Evolutionary conservation across 495 filamentous ascomycete species (phyloP).

Genomic region (Echria macrotheca): DNA sequence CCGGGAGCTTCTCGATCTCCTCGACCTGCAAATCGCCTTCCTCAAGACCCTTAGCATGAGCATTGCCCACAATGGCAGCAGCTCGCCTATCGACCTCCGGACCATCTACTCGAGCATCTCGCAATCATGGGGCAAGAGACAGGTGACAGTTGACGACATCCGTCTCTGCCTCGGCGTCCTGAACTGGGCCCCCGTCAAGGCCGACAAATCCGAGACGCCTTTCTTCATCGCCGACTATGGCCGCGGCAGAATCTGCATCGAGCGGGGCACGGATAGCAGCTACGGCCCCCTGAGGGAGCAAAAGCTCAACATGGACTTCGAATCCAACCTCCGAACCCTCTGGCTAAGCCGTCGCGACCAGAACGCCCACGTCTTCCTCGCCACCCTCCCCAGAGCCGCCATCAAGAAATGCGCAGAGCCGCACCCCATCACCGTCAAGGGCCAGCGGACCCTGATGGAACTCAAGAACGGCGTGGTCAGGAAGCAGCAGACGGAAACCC

Average conservation of each 20-base stretch:
- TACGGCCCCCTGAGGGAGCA: slow-evolving; percentile 51
- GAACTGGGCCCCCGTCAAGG: slow-evolving; percentile 17
- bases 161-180: slow-evolving; percentile 51
- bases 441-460: slow-evolving; percentile 57
- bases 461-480: slow-evolving; percentile 46
- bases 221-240: slow-evolving; percentile 59
- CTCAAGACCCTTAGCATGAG: slow-evolving; percentile 54
- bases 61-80: slow-evolving; percentile 58
- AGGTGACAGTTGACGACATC: slow-evolving; percentile 54
- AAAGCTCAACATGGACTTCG: slow-evolving; percentile 49
- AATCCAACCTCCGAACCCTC: slow-evolving; percentile 38
- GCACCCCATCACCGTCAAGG: slow-evolving; percentile 46
- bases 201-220: slow-evolving; percentile 20
- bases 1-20: slow-evolving; percentile 49
- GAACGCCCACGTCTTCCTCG: slow-evolving; percentile 39
- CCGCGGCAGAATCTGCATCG: slow-evolving; percentile 41
- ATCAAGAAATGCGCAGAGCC: slow-evolving; percentile 42
- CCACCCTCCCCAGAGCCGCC: slow-evolving; percentile 48
- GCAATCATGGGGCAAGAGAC: slow-evolving; percentile 56
- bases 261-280: slow-evolving; percentile 24
- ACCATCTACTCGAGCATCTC: slow-evolving; percentile 49
- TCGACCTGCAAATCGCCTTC: slow-evolving; percentile 52
- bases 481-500: slow-evolving; percentile 34
- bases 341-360: slow-evolving; percentile 37
- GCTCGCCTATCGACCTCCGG: slow-evolving; percentile 54